Evolutionary conservation across 106 monocot genomes (phyloP), one percentile per base, ranked within the genome.

Genomic region (Alisma plantagoaquatica): DNA sequence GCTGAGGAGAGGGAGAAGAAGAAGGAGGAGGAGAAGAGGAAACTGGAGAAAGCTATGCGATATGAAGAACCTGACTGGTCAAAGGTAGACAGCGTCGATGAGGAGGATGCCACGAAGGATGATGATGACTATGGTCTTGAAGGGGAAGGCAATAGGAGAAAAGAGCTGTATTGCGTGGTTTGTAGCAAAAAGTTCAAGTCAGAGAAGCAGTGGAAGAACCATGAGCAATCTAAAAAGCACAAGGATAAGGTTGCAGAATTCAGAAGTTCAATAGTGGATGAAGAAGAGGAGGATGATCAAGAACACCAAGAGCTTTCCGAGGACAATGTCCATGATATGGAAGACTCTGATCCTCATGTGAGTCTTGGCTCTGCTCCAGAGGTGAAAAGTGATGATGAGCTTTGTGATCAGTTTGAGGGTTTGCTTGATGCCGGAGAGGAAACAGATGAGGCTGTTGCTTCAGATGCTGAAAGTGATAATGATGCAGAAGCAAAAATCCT

Each of bases 181-280:
- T 98, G 98, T 56, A 79, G 64, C 56, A 98, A 92, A 60, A 92
- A 92, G 62, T 92, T 92, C 46, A 92, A 87, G 71, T 92, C 92
- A 0, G 82, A 92, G 54, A 92, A 86, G 76, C 92, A 92, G 59
- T 92, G 92, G 92, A 92, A 83, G 74, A 92, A 92, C 48, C 92
- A 92, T 27, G 92, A 92, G 76, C 92, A 92, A 60, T 98, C 98
- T 1, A 98, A 86, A 76, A 98, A 98, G 63, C 98, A 98, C 43
- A 65, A 28, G 61, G 90, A 87, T 21, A 94, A 83, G 75, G 77
- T 94, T 41, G 72, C 66, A 3, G 87, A 87, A 63, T 54, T 94
- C 23, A 77, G 58, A 57, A 53, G 59, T 47, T 43, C 66, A 1
- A 77, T 92, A 31, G 45, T 72, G 30, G 77, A 78, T 27, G 92